Evolutionary conservation across 2,329 filamentous ascomycete species (phyloP), one percentile per base, ranked within the genome.

Genomic region (Sporothrix pseudoabietina): DNA sequence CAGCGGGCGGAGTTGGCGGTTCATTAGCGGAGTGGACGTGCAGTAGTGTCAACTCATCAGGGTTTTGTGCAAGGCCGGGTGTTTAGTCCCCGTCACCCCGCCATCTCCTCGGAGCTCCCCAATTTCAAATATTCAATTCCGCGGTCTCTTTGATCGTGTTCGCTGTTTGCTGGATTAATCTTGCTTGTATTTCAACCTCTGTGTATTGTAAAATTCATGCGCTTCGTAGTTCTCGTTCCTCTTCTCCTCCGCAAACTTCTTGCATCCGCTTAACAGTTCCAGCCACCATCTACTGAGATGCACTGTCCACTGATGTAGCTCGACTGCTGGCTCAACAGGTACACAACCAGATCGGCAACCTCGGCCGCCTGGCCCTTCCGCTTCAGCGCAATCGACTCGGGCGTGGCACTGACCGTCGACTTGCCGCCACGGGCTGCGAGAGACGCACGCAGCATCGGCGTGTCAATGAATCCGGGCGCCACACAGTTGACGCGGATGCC

Each of bases 291-390:
- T 14, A 74, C 57, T 6, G 71, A 74, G 54, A 75, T 75, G 61
- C 65, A 70, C 70, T 75, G 74, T 39, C 74, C 72, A 1, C 70
- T 57, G 16, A 75, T 72, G 70, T 74, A 75, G 63, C 74, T 75
- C 4, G 74, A 32, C 8, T 52, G 41, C 19, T 22, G 22, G 0
- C 81, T 79, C 4, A 81, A 79, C 69, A 88, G 73, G 72, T 85
- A 87, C 1, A 75, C 75, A 52, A 87, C 81, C 1, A 82, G 80
- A 69, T 82, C 81, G 0, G 86, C 86, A 55, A 88, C 82, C 74
- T 88, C 86, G 22, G 85, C 83, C 0, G 86, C 84, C 74, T 80
- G 80, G 0, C 84, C 86, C 74, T 87, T 80, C 4, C 84, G 79
- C 14, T 55, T 55, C 4, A 74, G 65, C 6, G 72, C 63, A 35